Evolutionary conservation across 768 basidiomycete species (phyloP), one percentile per base, ranked within the genome.

Genomic region (Russula lepida): DNA sequence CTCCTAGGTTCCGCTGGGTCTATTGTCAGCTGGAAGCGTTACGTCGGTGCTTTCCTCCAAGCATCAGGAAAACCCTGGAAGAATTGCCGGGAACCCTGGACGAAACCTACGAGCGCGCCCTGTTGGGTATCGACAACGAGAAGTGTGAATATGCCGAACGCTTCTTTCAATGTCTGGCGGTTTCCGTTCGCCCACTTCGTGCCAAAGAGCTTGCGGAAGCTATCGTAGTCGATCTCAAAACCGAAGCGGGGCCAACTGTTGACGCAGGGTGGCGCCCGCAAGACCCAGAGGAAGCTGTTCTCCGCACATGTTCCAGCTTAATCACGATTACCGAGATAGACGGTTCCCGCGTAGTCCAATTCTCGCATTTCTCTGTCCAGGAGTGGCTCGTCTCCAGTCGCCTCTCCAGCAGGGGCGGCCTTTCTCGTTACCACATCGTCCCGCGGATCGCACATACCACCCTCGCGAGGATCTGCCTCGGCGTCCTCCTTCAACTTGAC

Each of bases 301-400:
- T 50, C 13, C 25, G 6, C 13, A 58, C 57, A 17, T 58, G 57
- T 51, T 41, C 57, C 37, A 52, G 57, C 21, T 43, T 58, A 4
- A 58, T 58, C 32, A 44, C 48, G 13, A 51, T 58, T 15, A 30
- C 30, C 7, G 49, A 56, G 6, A 39, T 25, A 30, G 25, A 50
- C 23, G 48, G 41, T 27, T 51, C 37, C 2, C 49, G 49, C 4
- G 21, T 49, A 23, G 44, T 41, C 6, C 57, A 28, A 33, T 58
- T 33, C 33, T 51, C 50, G 11, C 50, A 51, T 30, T 51, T 51
- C 7, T 35, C 50, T 1, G 50, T 51, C 21, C 35, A 58, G 37
- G 57, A 58, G 27, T 58, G 39, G 25, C 50, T 58, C n/a, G n/a
- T 50, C 12, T 58, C 57, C 13, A 30, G 27, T 19, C 57, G 57